phyloP scores from a whole-genome alignment of 2,329 filamentous ascomycete genomes.

The Aspergillus hortae region DNA sequence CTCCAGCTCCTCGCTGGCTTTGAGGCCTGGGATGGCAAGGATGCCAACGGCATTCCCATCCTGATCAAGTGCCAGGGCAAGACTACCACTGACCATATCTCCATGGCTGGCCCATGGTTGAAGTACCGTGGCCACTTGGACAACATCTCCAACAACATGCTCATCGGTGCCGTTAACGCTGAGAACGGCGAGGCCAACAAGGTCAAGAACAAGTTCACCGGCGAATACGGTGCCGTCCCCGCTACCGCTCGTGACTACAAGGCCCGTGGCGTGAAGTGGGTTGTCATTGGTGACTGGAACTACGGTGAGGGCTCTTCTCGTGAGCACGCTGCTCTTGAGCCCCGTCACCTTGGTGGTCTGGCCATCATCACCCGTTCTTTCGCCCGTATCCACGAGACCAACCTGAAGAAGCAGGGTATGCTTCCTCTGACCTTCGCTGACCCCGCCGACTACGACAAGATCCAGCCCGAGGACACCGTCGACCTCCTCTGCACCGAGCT shows the following conservation, averaged over 20 bases:
- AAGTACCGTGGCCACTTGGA: conserved; percentile 98
- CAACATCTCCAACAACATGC: conserved; percentile 99
- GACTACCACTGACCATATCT: conserved; percentile 96
- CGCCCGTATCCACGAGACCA: conserved; percentile 99
- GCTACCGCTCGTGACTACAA: conserved; percentile 98
- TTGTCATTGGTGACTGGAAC: conserved; percentile 99
- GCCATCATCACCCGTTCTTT: conserved; percentile 95
- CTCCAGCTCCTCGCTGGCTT: conserved; percentile 90
- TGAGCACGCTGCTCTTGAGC: conserved; percentile 97
- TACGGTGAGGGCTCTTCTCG: conserved; percentile 97
- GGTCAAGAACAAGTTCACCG: conserved; percentile 84
- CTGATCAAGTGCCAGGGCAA: conserved; percentile 96
- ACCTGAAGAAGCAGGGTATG: conserved; percentile 99
- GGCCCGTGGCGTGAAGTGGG: conserved; percentile 92
- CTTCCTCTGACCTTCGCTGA: conserved; percentile 93
- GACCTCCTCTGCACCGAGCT: conserved; percentile 87
- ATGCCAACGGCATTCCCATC: conserved; percentile 77
- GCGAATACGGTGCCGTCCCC: conserved; percentile 82
- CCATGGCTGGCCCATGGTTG: conserved; percentile 94
- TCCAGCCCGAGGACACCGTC: conserved; percentile 87
- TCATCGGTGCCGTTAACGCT: conserved; percentile 94
- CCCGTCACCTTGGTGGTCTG: conserved; percentile 91
- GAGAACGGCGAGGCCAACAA: conserved; percentile 98
- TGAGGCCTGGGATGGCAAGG: conserved; percentile 85
- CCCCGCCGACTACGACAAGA: conserved; percentile 96